Evolutionary conservation across 202 grass and related monocot genomes (phyloP).

Genomic region (Zizania palustris): DNA sequence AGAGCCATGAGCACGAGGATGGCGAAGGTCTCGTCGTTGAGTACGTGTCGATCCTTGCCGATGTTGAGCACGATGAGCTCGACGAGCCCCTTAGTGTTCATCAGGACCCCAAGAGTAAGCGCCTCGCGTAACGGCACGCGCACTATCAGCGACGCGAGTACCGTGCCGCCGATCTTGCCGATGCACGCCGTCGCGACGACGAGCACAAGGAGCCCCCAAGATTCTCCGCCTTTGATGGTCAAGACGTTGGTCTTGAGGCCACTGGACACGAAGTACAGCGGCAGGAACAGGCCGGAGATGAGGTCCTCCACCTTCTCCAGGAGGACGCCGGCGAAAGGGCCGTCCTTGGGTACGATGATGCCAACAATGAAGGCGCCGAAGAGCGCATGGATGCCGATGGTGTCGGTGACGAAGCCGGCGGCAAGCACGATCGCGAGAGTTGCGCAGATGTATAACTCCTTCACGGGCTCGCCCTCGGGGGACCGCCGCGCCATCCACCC

Average conservation of each 20-base stretch:
- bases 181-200: slow-evolving; percentile 56
- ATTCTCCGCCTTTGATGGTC: slow-evolving; percentile 49
- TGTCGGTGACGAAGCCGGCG: slow-evolving; percentile 62
- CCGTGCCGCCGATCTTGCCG: slow-evolving; percentile 66
- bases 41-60: slow-evolving; percentile 62
- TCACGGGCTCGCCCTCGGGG: slow-evolving; percentile 55
- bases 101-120: slow-evolving; percentile 54
- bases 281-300: slow-evolving; percentile 66
- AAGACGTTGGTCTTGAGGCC: slow-evolving; percentile 71
- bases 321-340: slow-evolving; percentile 61
- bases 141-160: slow-evolving; percentile 35
- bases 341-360: slow-evolving; percentile 74
- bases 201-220: slow-evolving; percentile 68
- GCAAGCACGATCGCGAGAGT: slow-evolving; percentile 66
- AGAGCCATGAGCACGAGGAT: slow-evolving; percentile 72
- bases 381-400: slow-evolving; percentile 85
- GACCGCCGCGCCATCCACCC: slow-evolving; percentile 61
- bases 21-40: slow-evolving; percentile 66
- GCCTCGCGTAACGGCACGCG: slow-evolving; percentile 46
- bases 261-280: slow-evolving; percentile 74
- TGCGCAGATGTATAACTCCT: slow-evolving; percentile 66
- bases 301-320: slow-evolving; percentile 91
- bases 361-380: slow-evolving; percentile 83
- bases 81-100: slow-evolving; percentile 87
- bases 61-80: slow-evolving; percentile 91